phyloP scores from a whole-genome alignment of 148 eudicot species.

The Rhododendron vialii region DNA sequence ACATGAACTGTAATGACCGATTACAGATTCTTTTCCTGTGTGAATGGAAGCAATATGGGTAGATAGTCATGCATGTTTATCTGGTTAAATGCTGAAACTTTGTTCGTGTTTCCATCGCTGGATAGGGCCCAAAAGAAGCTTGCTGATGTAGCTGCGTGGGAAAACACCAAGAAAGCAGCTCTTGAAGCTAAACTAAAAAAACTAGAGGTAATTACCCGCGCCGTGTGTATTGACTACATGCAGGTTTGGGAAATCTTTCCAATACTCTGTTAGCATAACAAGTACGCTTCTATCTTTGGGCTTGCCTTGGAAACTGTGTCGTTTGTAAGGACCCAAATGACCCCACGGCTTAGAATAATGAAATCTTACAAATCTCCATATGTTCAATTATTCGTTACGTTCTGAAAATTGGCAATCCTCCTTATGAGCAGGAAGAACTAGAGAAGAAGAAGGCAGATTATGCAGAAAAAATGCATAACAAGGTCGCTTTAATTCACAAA shows the following conservation, averaged over 20 bases:
- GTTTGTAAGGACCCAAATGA: neutral
- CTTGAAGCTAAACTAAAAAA: slow-evolving; percentile 55
- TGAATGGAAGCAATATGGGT: neutral
- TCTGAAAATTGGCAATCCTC: neutral
- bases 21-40: neutral
- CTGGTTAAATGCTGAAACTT: neutral
- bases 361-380: neutral
- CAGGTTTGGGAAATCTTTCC: neutral
- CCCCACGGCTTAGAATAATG: too few species aligned
- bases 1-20: neutral
- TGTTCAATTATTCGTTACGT: neutral
- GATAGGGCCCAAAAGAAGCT: slow-evolving; percentile 69
- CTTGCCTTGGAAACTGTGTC: neutral
- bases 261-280: neutral
- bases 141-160: slow-evolving; percentile 61
- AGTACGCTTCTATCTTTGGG: neutral
- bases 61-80: neutral
- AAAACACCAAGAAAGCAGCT: slow-evolving; percentile 60
- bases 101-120: neutral
- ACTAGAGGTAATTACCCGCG: slow-evolving; percentile 40
- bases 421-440: slow-evolving; percentile 50
- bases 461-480: slow-evolving; percentile 63
- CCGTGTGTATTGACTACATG: neutral
- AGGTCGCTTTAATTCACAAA: slow-evolving; percentile 57
- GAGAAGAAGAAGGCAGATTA: slow-evolving; percentile 77